Base-by-base conservation (phyloP, 2,329 filamentous ascomycete genomes). In the Cordyceps tenuipes region DNA sequence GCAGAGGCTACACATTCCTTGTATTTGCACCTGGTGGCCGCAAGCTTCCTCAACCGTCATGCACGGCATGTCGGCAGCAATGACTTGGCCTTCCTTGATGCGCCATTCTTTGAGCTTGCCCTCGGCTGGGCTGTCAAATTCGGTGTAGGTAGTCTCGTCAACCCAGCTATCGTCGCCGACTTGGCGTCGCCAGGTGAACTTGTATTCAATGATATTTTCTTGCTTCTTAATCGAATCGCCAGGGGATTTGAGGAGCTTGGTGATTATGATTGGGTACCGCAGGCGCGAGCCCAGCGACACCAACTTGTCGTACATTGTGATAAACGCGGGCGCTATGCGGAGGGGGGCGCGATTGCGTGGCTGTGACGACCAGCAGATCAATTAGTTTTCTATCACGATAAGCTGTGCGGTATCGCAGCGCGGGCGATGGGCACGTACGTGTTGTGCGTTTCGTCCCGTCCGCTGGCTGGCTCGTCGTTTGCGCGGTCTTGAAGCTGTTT, bases 251-350 rank as follows among this genome's bases (percentile, higher is more conserved):
- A 93, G 82, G 63, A 97, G 81, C 73, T 90, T 88, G 68, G 87
- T 91, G 74, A 99, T 87, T 66, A 88, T 96, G 75, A 97, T 92
- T 68, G 94, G 94, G 75, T 97, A 99, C 74, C 88, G 89, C 66
- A 97, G 84, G 74, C 83, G 79, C 67, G 79, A 74, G 68, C 83
- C 83, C 61, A 86, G 70, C 59, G 73, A 77, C 61, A 86, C 72
- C 55, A 70, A 62, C 63, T 75, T 75, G 68, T 75, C 72, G 68
- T 69, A 70, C 73, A 75, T 75, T 52, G 23, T 68, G 51, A 46
- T 47, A 50, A 41, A 36, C 44, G 41, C 21, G 49, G 19, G 47
- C 49, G 12, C 49, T 26, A 49, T 53, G 29, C 49, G 57, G 49
- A 53, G 31, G 57, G 44, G 57, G 44, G 57, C 50, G 31, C 57